Conservation (phyloP, 768 basidiomycete genomes). For the Rhodotorula toruloides region DNA sequence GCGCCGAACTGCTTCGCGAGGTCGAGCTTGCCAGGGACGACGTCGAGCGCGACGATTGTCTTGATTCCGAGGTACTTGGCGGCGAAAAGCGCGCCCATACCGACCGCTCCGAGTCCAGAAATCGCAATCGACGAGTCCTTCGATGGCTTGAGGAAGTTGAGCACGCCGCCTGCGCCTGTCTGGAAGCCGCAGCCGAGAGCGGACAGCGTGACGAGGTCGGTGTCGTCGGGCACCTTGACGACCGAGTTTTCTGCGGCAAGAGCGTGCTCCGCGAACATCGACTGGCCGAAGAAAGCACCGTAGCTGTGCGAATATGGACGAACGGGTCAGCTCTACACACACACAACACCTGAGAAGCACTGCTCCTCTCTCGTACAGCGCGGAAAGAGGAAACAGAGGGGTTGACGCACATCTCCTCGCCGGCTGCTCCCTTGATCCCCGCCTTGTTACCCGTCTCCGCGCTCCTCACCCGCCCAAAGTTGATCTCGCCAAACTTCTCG, state of each 20-base stretch:
- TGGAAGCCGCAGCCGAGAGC: conserved; percentile 40
- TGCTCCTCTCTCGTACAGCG: background rate
- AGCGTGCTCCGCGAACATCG: conserved; percentile 35
- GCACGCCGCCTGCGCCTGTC: conserved; percentile 35
- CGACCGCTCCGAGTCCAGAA: conserved; percentile 40
- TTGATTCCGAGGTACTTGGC: conserved; percentile 23
- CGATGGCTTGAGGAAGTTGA: conserved; percentile 28
- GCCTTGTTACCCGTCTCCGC: conserved; percentile 3
- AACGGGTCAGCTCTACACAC: no score
- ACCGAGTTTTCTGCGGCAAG: conserved; percentile 35
- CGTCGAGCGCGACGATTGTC: conserved; percentile 40
- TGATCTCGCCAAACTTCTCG: conserved; percentile 17
- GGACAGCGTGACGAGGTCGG: conserved; percentile 26
- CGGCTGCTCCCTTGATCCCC: conserved; percentile 4
- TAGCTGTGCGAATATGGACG: no score
- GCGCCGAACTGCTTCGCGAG: conserved; percentile 38
- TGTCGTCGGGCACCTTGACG: conserved; percentile 28
- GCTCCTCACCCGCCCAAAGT: conserved; percentile 33
- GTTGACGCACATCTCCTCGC: conserved; percentile 17
- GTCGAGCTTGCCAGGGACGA: conserved; percentile 23
- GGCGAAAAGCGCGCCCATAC: conserved; percentile 35
- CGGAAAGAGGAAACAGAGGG: background rate
- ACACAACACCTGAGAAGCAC: background rate
- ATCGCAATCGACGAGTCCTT: conserved; percentile 26
- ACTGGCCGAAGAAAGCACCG: conserved; percentile 40